phyloP scores from a whole-genome alignment of 1,139 yeast species.

The Debaryomycetaceae sp. region DNA sequence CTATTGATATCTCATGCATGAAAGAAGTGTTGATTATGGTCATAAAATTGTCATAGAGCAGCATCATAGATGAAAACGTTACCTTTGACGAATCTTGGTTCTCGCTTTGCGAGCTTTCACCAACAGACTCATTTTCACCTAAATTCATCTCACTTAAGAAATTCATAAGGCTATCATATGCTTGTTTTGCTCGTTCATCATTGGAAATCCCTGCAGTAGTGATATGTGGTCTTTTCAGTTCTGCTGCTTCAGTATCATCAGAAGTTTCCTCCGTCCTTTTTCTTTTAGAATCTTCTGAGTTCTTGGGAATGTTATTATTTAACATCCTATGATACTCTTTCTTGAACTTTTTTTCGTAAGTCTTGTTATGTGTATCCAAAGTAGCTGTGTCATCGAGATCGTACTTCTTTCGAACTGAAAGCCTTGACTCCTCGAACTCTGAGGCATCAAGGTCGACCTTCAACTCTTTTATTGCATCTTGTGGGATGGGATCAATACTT shows the following conservation, averaged over 20 bases:
- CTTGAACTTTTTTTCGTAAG: conserved; percentile 10
- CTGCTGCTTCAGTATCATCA: not conserved
- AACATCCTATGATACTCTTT: conserved; percentile 7
- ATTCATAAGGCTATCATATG: not conserved
- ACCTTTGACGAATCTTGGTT: not conserved
- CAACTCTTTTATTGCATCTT: conserved; percentile 5
- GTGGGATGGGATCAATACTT: conserved; percentile 5
- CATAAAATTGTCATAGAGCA: not conserved
- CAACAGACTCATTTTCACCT: not conserved
- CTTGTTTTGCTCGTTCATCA: not conserved
- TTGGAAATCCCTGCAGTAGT: not conserved
- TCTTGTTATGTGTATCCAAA: conserved; percentile 12
- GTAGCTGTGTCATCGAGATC: conserved; percentile 8
- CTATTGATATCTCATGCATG: not conserved
- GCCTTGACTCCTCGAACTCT: conserved; percentile 7
- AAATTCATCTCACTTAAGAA: not conserved
- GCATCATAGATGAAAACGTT: not conserved
- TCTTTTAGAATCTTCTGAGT: not conserved
- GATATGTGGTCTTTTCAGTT: not conserved
- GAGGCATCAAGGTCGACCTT: conserved; percentile 3
- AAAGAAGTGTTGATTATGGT: not conserved
- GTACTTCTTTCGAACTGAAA: conserved; percentile 14
- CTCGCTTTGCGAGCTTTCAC: not conserved
- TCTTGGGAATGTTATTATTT: too few relatives aligned
- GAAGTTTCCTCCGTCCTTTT: not conserved